Evolutionary conservation across 1,139 yeast species (phyloP), one percentile per base, ranked within the genome.

Genomic region (Candida anutae): DNA sequence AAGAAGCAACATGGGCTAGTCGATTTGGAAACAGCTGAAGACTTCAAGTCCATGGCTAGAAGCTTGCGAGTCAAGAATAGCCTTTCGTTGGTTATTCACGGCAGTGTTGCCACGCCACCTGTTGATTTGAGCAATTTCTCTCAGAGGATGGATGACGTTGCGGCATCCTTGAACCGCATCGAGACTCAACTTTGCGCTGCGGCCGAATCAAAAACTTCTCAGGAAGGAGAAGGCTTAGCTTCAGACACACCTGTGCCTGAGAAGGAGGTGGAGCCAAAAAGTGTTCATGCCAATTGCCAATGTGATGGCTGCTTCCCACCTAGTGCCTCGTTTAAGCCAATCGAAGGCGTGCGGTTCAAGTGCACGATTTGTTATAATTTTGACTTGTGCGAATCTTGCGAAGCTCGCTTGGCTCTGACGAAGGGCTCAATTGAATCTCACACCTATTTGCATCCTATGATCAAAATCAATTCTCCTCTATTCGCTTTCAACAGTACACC

Each of bases 371-470:
- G 85, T 43, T 35, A 43, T 3, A 68, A 77, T 39, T 76, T 58
- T 47, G 82, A 77, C 40, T 53, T 76, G 32, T 77, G 85, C 43
- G 56, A 62, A 20, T 28, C 39, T 2, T 77, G 84, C 45, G 75
- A 69, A 37, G 29, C 37, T 0, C 51, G 41, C 18, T 23, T 19
- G 13, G 27, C 25, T 11, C 16, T 27, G 6, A 25, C 25, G 17
- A 36, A 43, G 15, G 29, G 32, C 9, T 30, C 36, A 22, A 28
- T 42, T 28, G 51, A 50, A 10, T 22, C 25, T 4, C 67, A 62
- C 38, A 35, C 43, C 5, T 45, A 37, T 28, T 29, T 31, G 3
- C 69, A 62, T 32, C 58, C 66, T 13, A 47, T 58, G 46, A 50
- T 48, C 13, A 61, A 55, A 33, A 43, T 58, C 19, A 28, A 34